These are phyloP conservation scores for Cercospora berteroae DNA, from an alignment of 2,329 filamentous ascomycete genomes.

Conservation along the genomic window DNA sequence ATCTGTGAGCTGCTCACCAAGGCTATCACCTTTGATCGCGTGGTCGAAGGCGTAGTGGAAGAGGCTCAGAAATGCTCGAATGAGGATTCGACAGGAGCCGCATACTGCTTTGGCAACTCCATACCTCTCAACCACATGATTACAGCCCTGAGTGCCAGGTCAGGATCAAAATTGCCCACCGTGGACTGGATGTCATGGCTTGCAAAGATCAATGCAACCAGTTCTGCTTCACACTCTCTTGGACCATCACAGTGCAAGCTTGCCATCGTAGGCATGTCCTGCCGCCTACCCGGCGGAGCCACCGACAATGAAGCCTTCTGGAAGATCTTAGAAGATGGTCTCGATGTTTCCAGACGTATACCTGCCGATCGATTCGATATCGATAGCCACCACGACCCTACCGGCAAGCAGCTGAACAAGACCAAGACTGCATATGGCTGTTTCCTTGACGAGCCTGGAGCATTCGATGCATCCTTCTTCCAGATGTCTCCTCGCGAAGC, in stretches of 20 bases:
- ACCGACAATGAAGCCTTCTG: conserved; percentile 18
- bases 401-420: conserved; percentile 19
- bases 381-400: conserved; percentile 19
- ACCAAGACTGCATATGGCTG: conserved; percentile 38
- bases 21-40: conserved; percentile 31
- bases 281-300: conserved; percentile 12
- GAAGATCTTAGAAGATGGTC: conserved; percentile 17
- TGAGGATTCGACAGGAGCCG: neutral
- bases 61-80: neutral
- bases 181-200: conserved; percentile 15
- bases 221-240: neutral
- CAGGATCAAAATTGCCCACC: neutral
- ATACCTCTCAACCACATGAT: conserved; percentile 29
- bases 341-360: conserved; percentile 15
- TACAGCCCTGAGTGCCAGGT: conserved; percentile 10
- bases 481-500: conserved; percentile 39
- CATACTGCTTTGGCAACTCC: conserved; percentile 28
- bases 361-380: conserved; percentile 19
- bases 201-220: neutral
- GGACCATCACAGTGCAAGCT: conserved; percentile 8
- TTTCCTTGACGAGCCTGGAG: conserved; percentile 40
- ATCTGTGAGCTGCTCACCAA: conserved; percentile 31
- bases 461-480: conserved; percentile 45
- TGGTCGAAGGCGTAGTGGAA: conserved; percentile 28
- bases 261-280: conserved; percentile 14